Evolutionary conservation across 1,284 basidiomycete species (phyloP).

Genomic region (Puccinia sorghi): DNA sequence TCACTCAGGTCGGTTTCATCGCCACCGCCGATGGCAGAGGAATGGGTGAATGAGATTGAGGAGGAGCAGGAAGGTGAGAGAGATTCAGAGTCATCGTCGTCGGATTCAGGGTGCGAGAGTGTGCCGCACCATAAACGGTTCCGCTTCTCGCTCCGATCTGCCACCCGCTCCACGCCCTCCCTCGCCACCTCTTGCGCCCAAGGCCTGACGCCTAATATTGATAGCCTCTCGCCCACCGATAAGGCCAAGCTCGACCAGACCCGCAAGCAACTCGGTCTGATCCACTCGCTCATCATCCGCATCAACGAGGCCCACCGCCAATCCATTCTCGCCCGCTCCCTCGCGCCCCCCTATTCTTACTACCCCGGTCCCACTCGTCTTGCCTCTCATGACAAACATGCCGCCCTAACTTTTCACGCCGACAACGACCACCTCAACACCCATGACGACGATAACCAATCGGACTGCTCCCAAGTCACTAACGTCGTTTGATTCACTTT

Average conservation of each 20-base stretch:
- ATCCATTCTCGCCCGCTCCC: slow-evolving; percentile 6
- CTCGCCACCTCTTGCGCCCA: background rate
- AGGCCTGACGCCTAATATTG: background rate
- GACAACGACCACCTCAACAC: background rate
- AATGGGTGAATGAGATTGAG: slow-evolving; percentile 4
- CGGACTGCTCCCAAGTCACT: slow-evolving; percentile 21
- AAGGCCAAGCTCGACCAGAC: slow-evolving; percentile 7
- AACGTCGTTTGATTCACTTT: slow-evolving; percentile 24
- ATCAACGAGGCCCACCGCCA: slow-evolving; percentile 42
- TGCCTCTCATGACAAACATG: background rate
- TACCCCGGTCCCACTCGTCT: background rate
- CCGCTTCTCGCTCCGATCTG: slow-evolving; percentile 13
- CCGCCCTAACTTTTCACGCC: background rate
- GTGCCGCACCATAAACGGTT: slow-evolving; percentile 31
- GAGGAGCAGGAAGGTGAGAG: background rate
- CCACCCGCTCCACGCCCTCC: slow-evolving; percentile 8
- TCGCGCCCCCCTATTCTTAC: background rate
- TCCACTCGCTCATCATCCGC: slow-evolving; percentile 41
- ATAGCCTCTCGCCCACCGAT: background rate
- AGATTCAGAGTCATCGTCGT: background rate
- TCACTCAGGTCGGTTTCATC: slow-evolving; percentile 23
- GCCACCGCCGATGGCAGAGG: slow-evolving; percentile 20
- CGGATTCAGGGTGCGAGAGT: background rate
- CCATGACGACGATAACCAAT: slow-evolving; percentile 14
- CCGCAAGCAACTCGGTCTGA: slow-evolving; percentile 20